Conservation (phyloP, 73 alveolate genomes). For the Paramecium caudatum region DNA sequence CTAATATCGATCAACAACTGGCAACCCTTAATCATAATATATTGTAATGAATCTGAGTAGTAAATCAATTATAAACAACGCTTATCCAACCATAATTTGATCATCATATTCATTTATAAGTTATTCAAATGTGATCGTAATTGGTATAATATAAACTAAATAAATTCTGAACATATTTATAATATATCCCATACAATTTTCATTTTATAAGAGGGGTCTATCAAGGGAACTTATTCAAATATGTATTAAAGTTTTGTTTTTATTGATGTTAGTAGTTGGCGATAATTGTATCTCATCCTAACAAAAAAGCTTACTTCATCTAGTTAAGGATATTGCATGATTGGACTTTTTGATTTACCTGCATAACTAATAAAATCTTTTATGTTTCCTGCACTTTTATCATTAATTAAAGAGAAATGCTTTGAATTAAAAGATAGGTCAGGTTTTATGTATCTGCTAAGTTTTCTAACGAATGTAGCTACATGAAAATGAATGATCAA, state of each 20-base stretch:
- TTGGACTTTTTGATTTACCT: slow-evolving; percentile 12
- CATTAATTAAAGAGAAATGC: slow-evolving; percentile 17
- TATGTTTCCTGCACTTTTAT: slow-evolving; percentile 37
- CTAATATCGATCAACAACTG: slow-evolving; percentile 16
- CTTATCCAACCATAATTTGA: not conserved
- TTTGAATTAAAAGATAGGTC: not conserved
- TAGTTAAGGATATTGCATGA: not conserved
- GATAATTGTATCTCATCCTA: not conserved
- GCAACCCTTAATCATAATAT: slow-evolving; percentile 49
- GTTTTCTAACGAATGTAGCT: slow-evolving; percentile 3
- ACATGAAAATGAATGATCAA: slow-evolving; percentile 13
- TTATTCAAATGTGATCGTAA: slow-evolving; percentile 15
- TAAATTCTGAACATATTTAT: not conserved
- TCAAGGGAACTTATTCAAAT: slow-evolving; percentile 32
- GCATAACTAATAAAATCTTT: slow-evolving; percentile 39
- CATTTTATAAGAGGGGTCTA: slow-evolving; percentile 47
- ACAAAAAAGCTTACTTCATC: slow-evolving; percentile 4
- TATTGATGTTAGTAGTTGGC: not conserved
- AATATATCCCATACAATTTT: slow-evolving; percentile 59
- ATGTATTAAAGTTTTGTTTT: not conserved
- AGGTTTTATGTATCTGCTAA: slow-evolving; percentile 17
- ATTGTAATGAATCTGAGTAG: slow-evolving; percentile 6
- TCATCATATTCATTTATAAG: not conserved
- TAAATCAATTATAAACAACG: slow-evolving; percentile 11
- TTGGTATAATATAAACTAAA: slow-evolving; percentile 25